Percentiles rank a stretch among this genome's conserved stretches.
These are phyloP conservation scores for Blakeslea trispora DNA, from an alignment of 371 early-diverging fungal species.

Conservation along the genomic window DNA sequence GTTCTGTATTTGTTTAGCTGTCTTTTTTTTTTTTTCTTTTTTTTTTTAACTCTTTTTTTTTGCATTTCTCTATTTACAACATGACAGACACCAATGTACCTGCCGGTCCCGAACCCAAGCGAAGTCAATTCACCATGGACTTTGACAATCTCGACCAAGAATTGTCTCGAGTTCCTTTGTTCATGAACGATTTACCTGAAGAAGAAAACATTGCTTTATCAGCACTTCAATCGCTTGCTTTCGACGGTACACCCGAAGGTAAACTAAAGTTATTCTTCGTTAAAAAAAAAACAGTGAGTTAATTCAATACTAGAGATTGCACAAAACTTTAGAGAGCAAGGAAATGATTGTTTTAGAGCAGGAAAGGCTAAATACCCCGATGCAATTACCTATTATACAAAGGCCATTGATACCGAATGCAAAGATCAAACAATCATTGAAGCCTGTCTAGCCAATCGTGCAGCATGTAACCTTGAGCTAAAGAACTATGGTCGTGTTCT, in stretches of 20 bases:
- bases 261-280: no score
- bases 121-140: conserved; percentile 44
- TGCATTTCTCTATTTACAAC: neutral
- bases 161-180: conserved; percentile 82
- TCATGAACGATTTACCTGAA: conserved; percentile 84
- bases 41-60: neutral
- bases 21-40: neutral
- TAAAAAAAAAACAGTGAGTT: neutral
- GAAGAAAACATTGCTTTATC: conserved; percentile 78
- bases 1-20: no score
- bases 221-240: conserved; percentile 87
- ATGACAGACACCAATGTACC: conserved; percentile 1
- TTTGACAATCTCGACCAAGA: conserved; percentile 58
- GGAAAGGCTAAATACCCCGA: conserved; percentile 71
- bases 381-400: conserved; percentile 86
- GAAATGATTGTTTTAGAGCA: conserved; percentile 87
- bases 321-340: conserved; percentile 92
- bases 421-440: conserved; percentile 76
- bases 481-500: conserved; percentile 75
- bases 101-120: conserved; percentile 31
- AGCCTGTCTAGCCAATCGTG: conserved; percentile 84
- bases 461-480: conserved; percentile 90
- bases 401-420: conserved; percentile 83
- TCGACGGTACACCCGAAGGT: conserved; percentile 96
- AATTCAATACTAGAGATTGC: conserved; percentile 73